A percentile compares a stretch with the other conserved stretches of the same genome.
phyloP scores from a whole-genome alignment of 371 early-diverging fungal genomes.

The Saksenaea oblongispora region DNA sequence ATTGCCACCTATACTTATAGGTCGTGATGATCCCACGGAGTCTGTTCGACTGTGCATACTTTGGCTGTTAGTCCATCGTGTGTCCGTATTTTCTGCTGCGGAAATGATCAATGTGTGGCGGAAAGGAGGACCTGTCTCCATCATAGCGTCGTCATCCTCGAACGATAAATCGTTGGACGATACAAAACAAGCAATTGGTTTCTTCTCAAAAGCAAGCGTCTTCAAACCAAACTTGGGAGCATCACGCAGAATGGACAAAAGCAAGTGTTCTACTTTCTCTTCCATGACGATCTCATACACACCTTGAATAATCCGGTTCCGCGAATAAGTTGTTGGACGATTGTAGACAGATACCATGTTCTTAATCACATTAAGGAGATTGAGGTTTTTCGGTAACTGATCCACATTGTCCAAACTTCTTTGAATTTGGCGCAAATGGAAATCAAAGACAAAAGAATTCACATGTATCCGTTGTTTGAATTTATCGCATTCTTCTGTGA shows the following conservation, averaged over 20 bases:
- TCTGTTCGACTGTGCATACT: conserved; percentile 8
- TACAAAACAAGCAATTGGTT: conserved; percentile 38
- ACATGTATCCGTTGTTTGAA: conserved; percentile 74
- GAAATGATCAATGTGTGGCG: conserved; percentile 30
- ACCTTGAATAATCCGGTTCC: conserved; percentile 61
- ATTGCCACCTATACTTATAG: conserved; percentile 5
- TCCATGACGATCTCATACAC: conserved; percentile 38
- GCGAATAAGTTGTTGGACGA: conserved; percentile 64
- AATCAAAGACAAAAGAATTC: conserved; percentile 84
- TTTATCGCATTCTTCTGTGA: conserved; percentile 68
- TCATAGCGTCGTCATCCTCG: conserved; percentile 4
- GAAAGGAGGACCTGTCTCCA: conserved; percentile 11
- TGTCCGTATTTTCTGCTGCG: conserved; percentile 13
- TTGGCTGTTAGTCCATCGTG: conserved; percentile 9
- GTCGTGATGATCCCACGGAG: not conserved
- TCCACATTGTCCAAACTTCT: conserved; percentile 52
- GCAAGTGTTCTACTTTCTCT: conserved; percentile 47
- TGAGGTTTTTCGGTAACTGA: conserved; percentile 43
- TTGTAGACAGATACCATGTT: conserved; percentile 61
- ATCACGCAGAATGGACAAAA: conserved; percentile 67
- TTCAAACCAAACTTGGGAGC: conserved; percentile 66
- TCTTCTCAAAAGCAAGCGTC: conserved; percentile 17
- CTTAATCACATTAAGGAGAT: conserved; percentile 62
- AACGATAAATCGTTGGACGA: conserved; percentile 36
- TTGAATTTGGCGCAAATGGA: conserved; percentile 71